A percentile compares a stretch with the other conserved stretches of the same genome.
Evolutionary conservation across 2,329 filamentous ascomycete genomes (phyloP).

Genomic region (Colletotrichum sp.): DNA sequence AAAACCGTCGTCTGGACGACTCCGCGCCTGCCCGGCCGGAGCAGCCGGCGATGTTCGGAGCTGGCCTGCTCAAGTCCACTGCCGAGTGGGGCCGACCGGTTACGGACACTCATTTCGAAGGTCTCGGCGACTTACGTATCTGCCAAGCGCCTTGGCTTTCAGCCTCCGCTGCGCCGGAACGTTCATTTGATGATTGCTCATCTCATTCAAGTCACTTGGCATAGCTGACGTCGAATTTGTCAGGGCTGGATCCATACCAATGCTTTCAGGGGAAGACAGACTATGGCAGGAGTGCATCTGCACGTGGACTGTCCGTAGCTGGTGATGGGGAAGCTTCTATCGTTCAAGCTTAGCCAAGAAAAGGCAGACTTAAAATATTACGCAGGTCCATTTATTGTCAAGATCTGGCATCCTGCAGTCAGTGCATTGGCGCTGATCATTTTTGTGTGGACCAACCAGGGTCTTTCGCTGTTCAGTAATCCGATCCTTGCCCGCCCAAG

Average conservation of each 20-base stretch:
- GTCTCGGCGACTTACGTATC: neutral
- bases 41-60: neutral
- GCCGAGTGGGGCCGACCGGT: neutral
- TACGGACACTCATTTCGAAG: neutral
- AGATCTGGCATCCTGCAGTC: neutral
- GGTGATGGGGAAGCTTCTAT: neutral
- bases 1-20: neutral
- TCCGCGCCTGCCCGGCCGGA: neutral
- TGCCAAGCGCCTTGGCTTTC: neutral
- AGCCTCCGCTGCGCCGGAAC: neutral
- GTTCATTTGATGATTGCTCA: neutral
- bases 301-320: neutral
- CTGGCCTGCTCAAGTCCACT: neutral
- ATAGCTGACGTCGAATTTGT: neutral
- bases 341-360: neutral
- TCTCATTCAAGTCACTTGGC: neutral
- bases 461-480: neutral
- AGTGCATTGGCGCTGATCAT: neutral
- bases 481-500: neutral
- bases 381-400: neutral
- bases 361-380: neutral
- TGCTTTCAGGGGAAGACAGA: neutral
- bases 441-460: neutral
- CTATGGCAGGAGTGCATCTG: neutral
- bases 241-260: neutral